Evolutionary conservation across 1,139 yeast species (phyloP).

Genomic region (Zygotorulaspora mrakii): DNA sequence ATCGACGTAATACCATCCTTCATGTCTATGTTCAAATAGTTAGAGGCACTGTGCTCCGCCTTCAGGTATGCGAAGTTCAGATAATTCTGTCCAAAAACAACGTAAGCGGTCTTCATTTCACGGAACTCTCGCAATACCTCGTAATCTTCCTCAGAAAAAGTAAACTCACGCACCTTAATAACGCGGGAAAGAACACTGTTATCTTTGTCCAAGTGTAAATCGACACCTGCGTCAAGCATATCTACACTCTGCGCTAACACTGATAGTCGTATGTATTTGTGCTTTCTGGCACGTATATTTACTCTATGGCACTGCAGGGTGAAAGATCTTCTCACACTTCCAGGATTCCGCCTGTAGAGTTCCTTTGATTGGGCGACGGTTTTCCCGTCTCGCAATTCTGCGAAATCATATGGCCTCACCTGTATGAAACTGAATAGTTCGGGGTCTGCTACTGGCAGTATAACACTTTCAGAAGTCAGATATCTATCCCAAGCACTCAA

Average conservation of each 20-base stretch:
- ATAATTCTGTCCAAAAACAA: conserved; percentile 2
- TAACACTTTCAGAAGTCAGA: neutral
- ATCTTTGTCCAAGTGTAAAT: conserved; percentile 2
- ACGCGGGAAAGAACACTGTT: conserved; percentile 4
- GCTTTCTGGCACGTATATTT: neutral
- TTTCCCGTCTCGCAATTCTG: neutral
- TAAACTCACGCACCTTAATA: conserved; percentile 4
- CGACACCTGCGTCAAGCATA: conserved; percentile 2
- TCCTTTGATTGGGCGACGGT: neutral
- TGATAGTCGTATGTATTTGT: neutral
- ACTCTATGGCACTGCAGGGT: conserved; percentile 1
- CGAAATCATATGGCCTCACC: neutral
- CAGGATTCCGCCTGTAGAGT: neutral
- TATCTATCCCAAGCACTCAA: neutral
- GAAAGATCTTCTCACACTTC: conserved; percentile 2
- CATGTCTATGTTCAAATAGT: conserved; percentile 4
- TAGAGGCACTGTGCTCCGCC: conserved; percentile 2
- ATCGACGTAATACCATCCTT: conserved; percentile 5
- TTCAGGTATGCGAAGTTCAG: conserved; percentile 4
- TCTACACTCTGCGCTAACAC: neutral
- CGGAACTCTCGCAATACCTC: neutral
- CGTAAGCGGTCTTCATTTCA: neutral
- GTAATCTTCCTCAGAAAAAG: conserved; percentile 4
- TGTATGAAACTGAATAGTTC: neutral
- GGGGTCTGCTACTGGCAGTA: neutral